These are phyloP conservation scores for Fraxinus americana DNA, from an alignment of 257 asterid species.

Conservation along the genomic window DNA sequence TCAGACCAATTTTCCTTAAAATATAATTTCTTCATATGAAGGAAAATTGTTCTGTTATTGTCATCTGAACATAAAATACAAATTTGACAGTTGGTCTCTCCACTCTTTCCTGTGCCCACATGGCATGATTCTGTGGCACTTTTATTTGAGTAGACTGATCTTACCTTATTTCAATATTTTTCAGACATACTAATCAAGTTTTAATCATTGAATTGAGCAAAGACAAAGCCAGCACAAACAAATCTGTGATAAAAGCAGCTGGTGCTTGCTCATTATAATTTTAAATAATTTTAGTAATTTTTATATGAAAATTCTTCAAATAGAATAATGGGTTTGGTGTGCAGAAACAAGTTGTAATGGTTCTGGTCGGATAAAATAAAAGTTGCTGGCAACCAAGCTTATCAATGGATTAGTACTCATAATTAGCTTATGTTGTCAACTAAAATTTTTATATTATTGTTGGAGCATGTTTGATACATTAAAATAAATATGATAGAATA, in stretches of 20 bases:
- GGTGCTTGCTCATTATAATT: background rate
- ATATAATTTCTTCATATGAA: background rate
- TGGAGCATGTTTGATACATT: no score
- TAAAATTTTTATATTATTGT: no score
- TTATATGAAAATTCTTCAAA: background rate
- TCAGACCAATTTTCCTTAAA: background rate
- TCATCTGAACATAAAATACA: background rate
- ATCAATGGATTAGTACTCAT: background rate
- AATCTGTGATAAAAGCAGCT: slow-evolving; percentile 27
- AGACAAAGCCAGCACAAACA: slow-evolving; percentile 35
- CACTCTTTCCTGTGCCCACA: background rate
- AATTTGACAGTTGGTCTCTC: background rate
- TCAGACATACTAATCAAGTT: background rate
- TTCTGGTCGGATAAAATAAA: slow-evolving; percentile 15
- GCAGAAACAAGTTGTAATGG: slow-evolving; percentile 36
- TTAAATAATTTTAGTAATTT: background rate
- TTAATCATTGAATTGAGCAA: slow-evolving; percentile 24
- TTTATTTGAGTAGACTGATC: background rate
- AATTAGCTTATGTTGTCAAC: slow-evolving; percentile 10
- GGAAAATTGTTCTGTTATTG: background rate
- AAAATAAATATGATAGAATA: no score
- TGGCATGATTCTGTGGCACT: background rate
- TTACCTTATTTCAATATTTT: background rate
- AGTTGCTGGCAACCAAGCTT: slow-evolving; percentile 20
- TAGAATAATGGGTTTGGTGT: slow-evolving; percentile 23